phyloP scores from a whole-genome alignment of 2,329 filamentous ascomycete genomes.

The Talaromyces sp. region DNA sequence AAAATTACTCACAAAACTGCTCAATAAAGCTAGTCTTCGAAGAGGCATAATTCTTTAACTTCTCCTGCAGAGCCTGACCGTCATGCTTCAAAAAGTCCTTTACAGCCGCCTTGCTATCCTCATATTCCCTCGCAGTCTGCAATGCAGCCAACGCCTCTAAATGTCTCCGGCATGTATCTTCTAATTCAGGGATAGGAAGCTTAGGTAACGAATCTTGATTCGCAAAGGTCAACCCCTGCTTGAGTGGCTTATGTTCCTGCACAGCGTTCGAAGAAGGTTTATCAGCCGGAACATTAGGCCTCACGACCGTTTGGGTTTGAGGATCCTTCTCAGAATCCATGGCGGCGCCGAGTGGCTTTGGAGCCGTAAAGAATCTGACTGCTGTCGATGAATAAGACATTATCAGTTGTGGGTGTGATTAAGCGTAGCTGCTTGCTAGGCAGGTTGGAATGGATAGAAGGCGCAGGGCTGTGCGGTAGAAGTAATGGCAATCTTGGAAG shows the following conservation, averaged over 20 bases:
- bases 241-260: constrained; percentile 38
- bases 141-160: constrained; percentile 77
- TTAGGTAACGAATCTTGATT: constrained; percentile 87
- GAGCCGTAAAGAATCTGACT: constrained; percentile 72
- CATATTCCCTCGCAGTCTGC: constrained; percentile 77
- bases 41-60: constrained; percentile 84
- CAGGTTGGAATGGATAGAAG: constrained; percentile 79
- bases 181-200: constrained; percentile 87
- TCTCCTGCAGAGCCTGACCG: constrained; percentile 83
- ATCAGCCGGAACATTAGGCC: constrained; percentile 20
- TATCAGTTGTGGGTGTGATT: constrained; percentile 51
- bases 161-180: constrained; percentile 76
- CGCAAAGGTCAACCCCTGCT: constrained; percentile 81
- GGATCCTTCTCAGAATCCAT: constrained; percentile 50
- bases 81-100: constrained; percentile 80
- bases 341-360: constrained; percentile 72
- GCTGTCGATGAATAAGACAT: constrained; percentile 64
- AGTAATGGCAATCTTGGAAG: constrained; percentile 87
- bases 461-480: constrained; percentile 86
- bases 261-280: constrained; percentile 13
- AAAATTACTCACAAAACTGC: constrained; percentile 94
- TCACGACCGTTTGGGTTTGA: constrained; percentile 27
- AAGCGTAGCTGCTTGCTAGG: constrained; percentile 73
- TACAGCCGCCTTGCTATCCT: constrained; percentile 78
- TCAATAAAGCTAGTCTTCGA: constrained; percentile 96